Percentiles rank a stretch among this genome's conserved stretches.
Conservation (phyloP, 495 filamentous ascomycete species). For the Ascodesmis nigricans region DNA sequence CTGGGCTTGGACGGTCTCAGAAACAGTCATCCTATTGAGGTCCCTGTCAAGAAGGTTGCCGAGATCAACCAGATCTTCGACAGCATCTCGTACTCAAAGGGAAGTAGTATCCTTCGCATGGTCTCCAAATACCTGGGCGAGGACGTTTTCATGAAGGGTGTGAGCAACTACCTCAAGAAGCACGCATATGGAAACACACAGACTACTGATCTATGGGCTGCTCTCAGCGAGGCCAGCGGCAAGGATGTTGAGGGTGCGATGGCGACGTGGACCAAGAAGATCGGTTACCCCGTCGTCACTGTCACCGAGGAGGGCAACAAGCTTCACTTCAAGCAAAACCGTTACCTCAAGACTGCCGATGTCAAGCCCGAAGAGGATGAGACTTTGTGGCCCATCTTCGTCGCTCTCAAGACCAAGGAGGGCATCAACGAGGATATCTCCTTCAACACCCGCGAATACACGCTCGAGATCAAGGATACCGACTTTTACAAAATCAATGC, state of each 20-base stretch:
- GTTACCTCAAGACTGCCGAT: conserved; percentile 51
- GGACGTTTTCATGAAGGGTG: conserved; percentile 79
- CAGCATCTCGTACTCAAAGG: conserved; percentile 93
- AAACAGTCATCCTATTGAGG: conserved; percentile 92
- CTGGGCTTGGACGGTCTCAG: conserved; percentile 72
- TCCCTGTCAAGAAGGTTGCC: conserved; percentile 81
- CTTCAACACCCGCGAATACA: conserved; percentile 49
- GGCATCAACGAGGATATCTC: conserved; percentile 40
- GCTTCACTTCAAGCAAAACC: conserved; percentile 50
- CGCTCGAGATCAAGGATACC: conserved; percentile 39
- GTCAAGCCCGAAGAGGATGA: conserved; percentile 66
- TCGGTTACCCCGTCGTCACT: conserved; percentile 50
- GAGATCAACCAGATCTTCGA: conserved; percentile 99
- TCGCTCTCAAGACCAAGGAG: conserved; percentile 44
- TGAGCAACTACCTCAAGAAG: conserved; percentile 80
- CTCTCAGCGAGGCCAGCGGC: conserved; percentile 71
- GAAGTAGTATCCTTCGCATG: conserved; percentile 89
- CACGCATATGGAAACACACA: conserved; percentile 75
- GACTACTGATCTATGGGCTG: conserved; percentile 79
- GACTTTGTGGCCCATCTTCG: conserved; percentile 52
- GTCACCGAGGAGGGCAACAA: conserved; percentile 36
- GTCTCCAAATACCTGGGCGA: conserved; percentile 89
- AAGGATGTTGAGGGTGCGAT: conserved; percentile 65
- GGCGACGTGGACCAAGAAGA: conserved; percentile 59
- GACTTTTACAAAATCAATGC: conserved; percentile 66